Conservation (phyloP, 2,329 filamentous ascomycete species). For the Cladorrhinum sp. region DNA sequence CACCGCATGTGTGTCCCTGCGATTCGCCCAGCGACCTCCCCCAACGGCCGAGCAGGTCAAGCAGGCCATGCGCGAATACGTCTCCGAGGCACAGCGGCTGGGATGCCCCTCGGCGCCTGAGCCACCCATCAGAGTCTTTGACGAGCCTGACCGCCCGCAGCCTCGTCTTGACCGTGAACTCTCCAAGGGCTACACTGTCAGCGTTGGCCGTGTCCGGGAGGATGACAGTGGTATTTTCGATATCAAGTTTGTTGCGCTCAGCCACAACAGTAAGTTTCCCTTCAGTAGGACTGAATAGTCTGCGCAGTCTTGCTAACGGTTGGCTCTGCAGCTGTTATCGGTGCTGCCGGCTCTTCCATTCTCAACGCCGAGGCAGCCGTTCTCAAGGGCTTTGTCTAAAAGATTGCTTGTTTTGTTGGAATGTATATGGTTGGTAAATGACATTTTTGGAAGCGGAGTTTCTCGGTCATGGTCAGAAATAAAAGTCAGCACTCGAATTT, state of each 20-base stretch:
- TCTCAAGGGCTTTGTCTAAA: slow-evolving; percentile 77
- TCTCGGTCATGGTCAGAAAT: slow-evolving; percentile 5
- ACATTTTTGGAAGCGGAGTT: slow-evolving; percentile 15
- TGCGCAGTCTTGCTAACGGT: slow-evolving; percentile 23
- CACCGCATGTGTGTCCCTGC: slow-evolving; percentile 86
- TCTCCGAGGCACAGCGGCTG: slow-evolving; percentile 74
- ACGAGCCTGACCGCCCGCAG: slow-evolving; percentile 86
- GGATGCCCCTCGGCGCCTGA: slow-evolving; percentile 84
- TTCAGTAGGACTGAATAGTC: not conserved
- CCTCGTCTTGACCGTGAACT: slow-evolving; percentile 85
- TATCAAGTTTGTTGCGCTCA: slow-evolving; percentile 89
- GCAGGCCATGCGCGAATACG: slow-evolving; percentile 75
- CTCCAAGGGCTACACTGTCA: slow-evolving; percentile 82
- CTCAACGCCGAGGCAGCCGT: slow-evolving; percentile 90
- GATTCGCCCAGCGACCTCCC: slow-evolving; percentile 71
- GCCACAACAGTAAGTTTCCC: slow-evolving; percentile 63
- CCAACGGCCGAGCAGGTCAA: slow-evolving; percentile 75
- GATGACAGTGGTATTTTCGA: slow-evolving; percentile 90
- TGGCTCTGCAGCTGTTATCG: slow-evolving; percentile 68
- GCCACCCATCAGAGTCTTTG: slow-evolving; percentile 81
- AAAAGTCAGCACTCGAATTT: slow-evolving; percentile 6
- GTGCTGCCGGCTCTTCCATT: slow-evolving; percentile 93
- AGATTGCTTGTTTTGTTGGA: not conserved
- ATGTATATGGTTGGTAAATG: not conserved
- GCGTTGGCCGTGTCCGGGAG: slow-evolving; percentile 80